Base-by-base conservation (phyloP, 2,329 filamentous ascomycete species). In the Cryphonectria parasitica region DNA sequence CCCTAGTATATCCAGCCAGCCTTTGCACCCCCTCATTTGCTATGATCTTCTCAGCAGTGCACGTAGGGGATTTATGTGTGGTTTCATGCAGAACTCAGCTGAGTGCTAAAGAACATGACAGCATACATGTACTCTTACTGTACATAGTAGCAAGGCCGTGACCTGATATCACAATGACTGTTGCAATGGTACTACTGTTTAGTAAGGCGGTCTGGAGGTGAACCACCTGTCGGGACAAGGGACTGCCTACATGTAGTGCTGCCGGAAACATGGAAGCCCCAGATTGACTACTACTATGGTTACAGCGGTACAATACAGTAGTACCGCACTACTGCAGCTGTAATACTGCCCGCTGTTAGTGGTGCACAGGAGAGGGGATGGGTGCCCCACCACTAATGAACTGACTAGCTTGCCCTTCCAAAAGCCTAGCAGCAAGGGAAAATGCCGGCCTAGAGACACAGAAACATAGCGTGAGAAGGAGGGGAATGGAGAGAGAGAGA, bases 241-340 rank as follows among this genome's bases (percentile, higher is more conserved):
- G 34, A 13, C 15, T 45, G 17, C 43, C 28, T 64, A 15, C 7
- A 28, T n/a, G n/a, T 49, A 28, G n/a, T 31, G 31, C 19, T 66
- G 52, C 52, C 64, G 64, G 64, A 66, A 66, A 66, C 64, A 66
- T 58, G 64, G 64, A 66, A 58, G 52, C 13, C 43, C 34, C 34
- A 34, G 34, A 34, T 34, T 34, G 3, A 34, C 3, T 34, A 3
- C 6, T 34, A 6, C 34, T 34, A 6, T 34, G 34, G 34, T 34
- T 34, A 34, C 34, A 34, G 34, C 34, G 34, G 34, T 34, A 34
- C 34, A 34, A 34, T 19, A 8, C 22, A 22, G 61, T 45, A 22
- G 61, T 25, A 64, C 19, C 22, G 61, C 25, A 49, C 43, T 43
- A 22, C 43, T 22, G 43, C 22, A 43, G 41, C 15, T 49, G 19